These are phyloP conservation scores for Lyophyllum atratum DNA, from an alignment of 768 basidiomycete species.

Conservation along the genomic window DNA sequence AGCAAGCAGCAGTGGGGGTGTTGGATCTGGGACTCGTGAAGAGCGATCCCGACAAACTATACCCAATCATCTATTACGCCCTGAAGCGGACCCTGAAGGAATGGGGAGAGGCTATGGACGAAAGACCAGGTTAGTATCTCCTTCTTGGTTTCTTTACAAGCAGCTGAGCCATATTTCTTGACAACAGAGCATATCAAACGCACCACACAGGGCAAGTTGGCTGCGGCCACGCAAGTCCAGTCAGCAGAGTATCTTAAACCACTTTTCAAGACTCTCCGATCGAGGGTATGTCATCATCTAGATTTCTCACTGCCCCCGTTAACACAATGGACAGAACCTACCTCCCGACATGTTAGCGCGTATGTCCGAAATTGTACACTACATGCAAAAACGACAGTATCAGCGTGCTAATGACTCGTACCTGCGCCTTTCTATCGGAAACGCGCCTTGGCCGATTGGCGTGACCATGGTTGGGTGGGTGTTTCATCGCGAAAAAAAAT, in stretches of 20 bases:
- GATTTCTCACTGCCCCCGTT: background rate
- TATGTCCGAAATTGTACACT: slow-evolving; percentile 91
- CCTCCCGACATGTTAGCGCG: slow-evolving; percentile 82
- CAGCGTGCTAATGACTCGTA: slow-evolving; percentile 97
- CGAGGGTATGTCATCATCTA: slow-evolving; percentile 62
- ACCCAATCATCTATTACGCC: slow-evolving; percentile 96
- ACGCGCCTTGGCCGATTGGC: slow-evolving; percentile 99
- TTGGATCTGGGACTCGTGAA: slow-evolving; percentile 84
- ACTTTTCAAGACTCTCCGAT: slow-evolving; percentile 86
- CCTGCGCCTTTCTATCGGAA: slow-evolving; percentile 94
- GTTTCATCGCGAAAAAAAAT: background rate
- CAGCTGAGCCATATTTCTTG: slow-evolving; percentile 2
- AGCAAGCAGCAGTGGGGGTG: slow-evolving; percentile 53
- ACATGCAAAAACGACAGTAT: slow-evolving; percentile 96
- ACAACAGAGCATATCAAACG: slow-evolving; percentile 77
- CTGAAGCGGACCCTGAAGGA: slow-evolving; percentile 91
- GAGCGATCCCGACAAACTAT: slow-evolving; percentile 91
- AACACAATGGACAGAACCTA: slow-evolving; percentile 51
- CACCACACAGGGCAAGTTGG: slow-evolving; percentile 88
- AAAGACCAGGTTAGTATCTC: slow-evolving; percentile 72
- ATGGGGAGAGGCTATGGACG: slow-evolving; percentile 95
- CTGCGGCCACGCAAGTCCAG: slow-evolving; percentile 93
- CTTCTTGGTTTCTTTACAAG: background rate
- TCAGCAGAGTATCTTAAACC: slow-evolving; percentile 98
- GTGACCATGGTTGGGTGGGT: slow-evolving; percentile 98